These are phyloP conservation scores for Saccharata proteae DNA, from an alignment of 2,329 filamentous ascomycete genomes.

Conservation along the genomic window DNA sequence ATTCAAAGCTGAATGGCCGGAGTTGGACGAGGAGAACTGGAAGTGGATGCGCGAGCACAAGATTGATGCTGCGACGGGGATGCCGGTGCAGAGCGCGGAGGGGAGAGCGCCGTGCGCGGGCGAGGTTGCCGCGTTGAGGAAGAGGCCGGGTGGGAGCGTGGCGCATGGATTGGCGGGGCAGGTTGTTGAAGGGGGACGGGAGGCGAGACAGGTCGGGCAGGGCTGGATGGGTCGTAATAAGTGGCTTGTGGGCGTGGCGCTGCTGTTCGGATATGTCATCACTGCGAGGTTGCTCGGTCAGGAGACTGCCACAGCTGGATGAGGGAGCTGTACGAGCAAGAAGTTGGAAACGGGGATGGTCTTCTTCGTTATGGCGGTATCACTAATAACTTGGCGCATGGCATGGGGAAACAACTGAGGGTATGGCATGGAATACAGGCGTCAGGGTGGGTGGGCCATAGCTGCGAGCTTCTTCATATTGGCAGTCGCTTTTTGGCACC, in stretches of 20 bases:
- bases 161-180: constrained; percentile 37
- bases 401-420: no score
- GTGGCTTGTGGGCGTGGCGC: constrained; percentile 55
- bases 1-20: constrained; percentile 81
- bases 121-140: constrained; percentile 51
- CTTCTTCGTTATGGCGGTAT: no score
- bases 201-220: constrained; percentile 63
- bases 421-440: no score
- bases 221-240: constrained; percentile 76
- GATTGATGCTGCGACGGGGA: constrained; percentile 66
- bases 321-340: no score
- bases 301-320: constrained; percentile 11
- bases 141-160: constrained; percentile 46
- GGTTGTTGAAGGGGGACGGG: constrained; percentile 68
- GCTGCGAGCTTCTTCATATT: no score
- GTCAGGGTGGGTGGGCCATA: no score
- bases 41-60: constrained; percentile 77
- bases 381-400: no score
- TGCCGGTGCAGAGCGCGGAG: constrained; percentile 28
- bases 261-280: constrained; percentile 73
- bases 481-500: no score
- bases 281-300: constrained; percentile 62
- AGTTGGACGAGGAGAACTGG: constrained; percentile 80
- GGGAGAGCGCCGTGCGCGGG: constrained; percentile 47
- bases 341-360: no score